A percentile compares a stretch with the other conserved stretches of the same genome.
Conservation (phyloP, 116 monocot genomes). For the Iris pallida region DNA sequence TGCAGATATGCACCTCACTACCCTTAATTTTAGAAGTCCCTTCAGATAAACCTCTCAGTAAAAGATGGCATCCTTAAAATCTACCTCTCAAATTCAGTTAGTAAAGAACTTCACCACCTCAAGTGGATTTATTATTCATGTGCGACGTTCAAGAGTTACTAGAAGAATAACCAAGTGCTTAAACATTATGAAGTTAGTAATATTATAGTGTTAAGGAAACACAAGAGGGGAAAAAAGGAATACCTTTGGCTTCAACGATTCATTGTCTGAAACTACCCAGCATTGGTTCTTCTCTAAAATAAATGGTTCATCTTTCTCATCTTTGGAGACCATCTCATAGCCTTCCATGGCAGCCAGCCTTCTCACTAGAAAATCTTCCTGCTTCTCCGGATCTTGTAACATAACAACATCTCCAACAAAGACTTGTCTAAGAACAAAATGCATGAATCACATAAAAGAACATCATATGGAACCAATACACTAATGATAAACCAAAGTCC, state of each 20-base stretch:
- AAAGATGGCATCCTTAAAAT: too few relatives aligned
- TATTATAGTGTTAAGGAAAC: neutral
- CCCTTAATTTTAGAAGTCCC: too few relatives aligned
- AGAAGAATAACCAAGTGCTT: too few relatives aligned
- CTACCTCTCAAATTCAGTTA: too few relatives aligned
- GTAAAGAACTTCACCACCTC: too few relatives aligned
- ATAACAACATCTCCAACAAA: constrained; percentile 94
- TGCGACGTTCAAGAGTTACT: too few relatives aligned
- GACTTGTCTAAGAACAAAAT: constrained; percentile 49
- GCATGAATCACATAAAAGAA: constrained; percentile 2
- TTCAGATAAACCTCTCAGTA: too few relatives aligned
- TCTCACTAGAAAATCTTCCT: constrained; percentile 64
- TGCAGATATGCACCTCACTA: too few relatives aligned
- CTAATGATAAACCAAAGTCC: neutral
- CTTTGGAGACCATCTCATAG: constrained; percentile 83
- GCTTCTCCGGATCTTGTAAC: constrained; percentile 88
- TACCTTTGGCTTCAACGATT: constrained; percentile 82
- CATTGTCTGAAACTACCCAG: constrained; percentile 86
- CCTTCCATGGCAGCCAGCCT: constrained; percentile 89
- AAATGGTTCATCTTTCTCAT: constrained; percentile 95
- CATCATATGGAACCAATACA: neutral
- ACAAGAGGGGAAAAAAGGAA: neutral
- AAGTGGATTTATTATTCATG: too few relatives aligned
- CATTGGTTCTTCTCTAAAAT: constrained; percentile 88
- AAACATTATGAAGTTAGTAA: neutral